Base-by-base conservation (phyloP, 345 rosid genomes). In the Luvunga scandens region DNA sequence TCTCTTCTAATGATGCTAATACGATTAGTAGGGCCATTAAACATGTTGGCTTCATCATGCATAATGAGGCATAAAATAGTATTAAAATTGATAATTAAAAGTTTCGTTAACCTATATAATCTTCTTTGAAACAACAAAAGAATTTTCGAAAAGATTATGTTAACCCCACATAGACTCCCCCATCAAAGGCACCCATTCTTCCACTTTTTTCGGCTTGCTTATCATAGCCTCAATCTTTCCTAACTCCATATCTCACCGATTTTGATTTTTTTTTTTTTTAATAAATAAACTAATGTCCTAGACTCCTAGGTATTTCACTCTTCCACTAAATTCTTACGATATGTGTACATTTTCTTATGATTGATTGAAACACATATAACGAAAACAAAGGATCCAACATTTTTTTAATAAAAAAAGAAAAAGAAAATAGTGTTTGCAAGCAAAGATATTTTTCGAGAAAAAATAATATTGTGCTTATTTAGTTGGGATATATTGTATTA, bases 41-140 rank as follows among this genome's bases (percentile, higher is more conserved):
- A 71, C 27, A 67, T 79, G 81, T 83, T 77, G 81, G 83, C 48
- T 82, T 78, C 78, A 86, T 81, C 36, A 25, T 69, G 66, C 82
- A 72, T 75, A 69, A 25, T 69, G 50, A 45, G 79, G 66, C 68
- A 77, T 69, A 21, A 71, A 74, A 24, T 8, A 22, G 31, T 14
- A 48, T 28, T 21, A 1, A 16, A 30, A 77, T 13, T 71, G 42
- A 53, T 50, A 42, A 71, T 69, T 55, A 27, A 39, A 77, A 42
- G 76, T 48, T 34, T 62, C 22, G 61, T 78, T 48, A 31, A 33
- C 64, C 63, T 42, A 73, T n/a, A n/a, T 28, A 57, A 77, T 75
- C 80, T 77, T 72, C 75, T 38, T 36, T 14, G 2, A 79, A 68
- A 78, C 60, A 70, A 61, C 53, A 67, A 73, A 73, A 1, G 69